phyloP scores from a whole-genome alignment of 192 early-diverging fungal genomes.

The Jimgerdemannia flammicorona region DNA sequence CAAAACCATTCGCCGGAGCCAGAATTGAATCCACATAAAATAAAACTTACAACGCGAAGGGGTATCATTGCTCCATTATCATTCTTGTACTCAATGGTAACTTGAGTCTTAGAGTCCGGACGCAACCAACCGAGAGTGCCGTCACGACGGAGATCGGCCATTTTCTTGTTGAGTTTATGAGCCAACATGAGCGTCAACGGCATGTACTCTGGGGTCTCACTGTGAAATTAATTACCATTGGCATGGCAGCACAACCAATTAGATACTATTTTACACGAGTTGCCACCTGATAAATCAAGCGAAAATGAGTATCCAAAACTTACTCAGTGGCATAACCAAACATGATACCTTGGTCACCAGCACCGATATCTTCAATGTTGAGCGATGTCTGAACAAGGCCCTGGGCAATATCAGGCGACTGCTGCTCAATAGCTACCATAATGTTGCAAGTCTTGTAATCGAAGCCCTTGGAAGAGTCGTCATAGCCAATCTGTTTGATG shows the following conservation, averaged over 20 bases:
- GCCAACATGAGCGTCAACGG: conserved; percentile 91
- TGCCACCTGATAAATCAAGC: too few relatives aligned
- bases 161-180: conserved; percentile 96
- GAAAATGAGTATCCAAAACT: too few relatives aligned
- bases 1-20: too few relatives aligned
- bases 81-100: conserved; percentile 98
- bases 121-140: conserved; percentile 91
- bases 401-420: conserved; percentile 99
- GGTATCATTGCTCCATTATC: conserved; percentile 93
- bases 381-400: conserved; percentile 92
- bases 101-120: conserved; percentile 99
- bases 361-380: conserved; percentile 95
- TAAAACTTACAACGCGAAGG: conserved; percentile 60
- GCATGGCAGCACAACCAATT: too few relatives aligned
- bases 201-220: conserved; percentile 98
- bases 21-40: too few relatives aligned
- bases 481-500: conserved; percentile 99
- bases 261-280: too few relatives aligned
- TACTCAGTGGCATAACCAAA: conserved; percentile 91
- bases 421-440: conserved; percentile 99
- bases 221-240: too few relatives aligned
- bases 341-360: conserved; percentile 98
- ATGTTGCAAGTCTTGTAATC: conserved; percentile 99
- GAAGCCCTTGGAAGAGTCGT: conserved; percentile 98
- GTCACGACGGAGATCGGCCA: conserved; percentile 93